Percentiles rank a stretch among this genome's conserved stretches.
Conservation (phyloP, 495 filamentous ascomycete genomes). For the Massariosphaeria phaeospora region DNA sequence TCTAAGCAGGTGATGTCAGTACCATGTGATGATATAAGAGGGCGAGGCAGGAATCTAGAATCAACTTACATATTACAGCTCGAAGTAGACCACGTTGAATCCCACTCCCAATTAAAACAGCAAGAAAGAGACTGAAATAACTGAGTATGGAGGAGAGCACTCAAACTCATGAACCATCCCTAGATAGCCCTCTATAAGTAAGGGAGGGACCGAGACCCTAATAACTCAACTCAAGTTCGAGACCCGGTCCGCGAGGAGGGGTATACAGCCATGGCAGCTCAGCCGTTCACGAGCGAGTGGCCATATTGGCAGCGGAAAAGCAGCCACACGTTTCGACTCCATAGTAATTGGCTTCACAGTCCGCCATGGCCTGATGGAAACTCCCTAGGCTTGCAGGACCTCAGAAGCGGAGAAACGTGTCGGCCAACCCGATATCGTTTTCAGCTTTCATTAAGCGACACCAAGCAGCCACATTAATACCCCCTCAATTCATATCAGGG, state of each 20-base stretch:
- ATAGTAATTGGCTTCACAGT: too few relatives aligned
- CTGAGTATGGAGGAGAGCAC: background rate
- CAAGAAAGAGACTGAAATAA: slow-evolving; percentile 16
- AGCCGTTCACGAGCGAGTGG: background rate
- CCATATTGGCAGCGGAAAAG: background rate
- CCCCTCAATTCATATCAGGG: too few relatives aligned
- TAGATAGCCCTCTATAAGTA: background rate
- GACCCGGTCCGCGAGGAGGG: background rate
- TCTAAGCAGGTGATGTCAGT: background rate
- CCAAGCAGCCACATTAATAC: too few relatives aligned
- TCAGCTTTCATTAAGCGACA: too few relatives aligned
- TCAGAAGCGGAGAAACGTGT: too few relatives aligned
- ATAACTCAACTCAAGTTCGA: slow-evolving; percentile 1
- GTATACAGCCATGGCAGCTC: background rate
- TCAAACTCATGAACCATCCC: slow-evolving; percentile 5
- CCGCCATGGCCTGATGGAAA: too few relatives aligned
- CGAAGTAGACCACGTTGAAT: background rate
- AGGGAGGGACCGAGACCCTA: background rate
- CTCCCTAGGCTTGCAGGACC: too few relatives aligned
- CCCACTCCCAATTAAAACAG: slow-evolving; percentile 3
- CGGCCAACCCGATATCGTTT: too few relatives aligned
- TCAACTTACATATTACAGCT: background rate
- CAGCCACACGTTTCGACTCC: too few relatives aligned
- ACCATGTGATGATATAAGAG: background rate
- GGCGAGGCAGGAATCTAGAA: background rate